A percentile compares a stretch with the other conserved stretches of the same genome.
Conservation (phyloP, 2,329 filamentous ascomycete species). For the Colletotrichum paranaense region DNA sequence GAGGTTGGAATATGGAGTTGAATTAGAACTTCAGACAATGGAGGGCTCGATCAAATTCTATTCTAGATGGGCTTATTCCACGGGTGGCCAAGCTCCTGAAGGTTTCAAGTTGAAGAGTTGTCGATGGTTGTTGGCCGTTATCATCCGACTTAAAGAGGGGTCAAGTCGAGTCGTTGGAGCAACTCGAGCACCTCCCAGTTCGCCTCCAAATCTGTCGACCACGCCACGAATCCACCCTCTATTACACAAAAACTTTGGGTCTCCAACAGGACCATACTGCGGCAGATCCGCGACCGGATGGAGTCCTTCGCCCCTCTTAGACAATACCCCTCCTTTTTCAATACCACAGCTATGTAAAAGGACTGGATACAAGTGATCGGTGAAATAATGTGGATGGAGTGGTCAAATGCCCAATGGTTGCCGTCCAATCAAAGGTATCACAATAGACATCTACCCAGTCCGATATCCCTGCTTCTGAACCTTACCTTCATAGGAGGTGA, state of each 20-base stretch:
- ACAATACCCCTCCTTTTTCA: not conserved
- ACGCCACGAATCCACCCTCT: not conserved
- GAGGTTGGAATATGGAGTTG: not conserved
- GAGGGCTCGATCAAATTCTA: not conserved
- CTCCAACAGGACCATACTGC: not conserved
- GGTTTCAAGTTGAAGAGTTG: not conserved
- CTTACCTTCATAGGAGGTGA: not conserved
- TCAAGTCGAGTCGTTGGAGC: not conserved
- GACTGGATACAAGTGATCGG: not conserved
- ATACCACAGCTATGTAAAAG: not conserved
- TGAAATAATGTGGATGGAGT: not conserved
- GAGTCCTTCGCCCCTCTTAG: not conserved
- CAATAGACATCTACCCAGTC: not conserved
- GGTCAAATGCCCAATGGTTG: not conserved
- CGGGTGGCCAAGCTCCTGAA: not conserved
- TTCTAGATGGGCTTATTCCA: not conserved
- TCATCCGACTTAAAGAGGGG: not conserved
- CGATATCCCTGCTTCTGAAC: too few relatives aligned
- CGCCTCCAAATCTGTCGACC: not conserved
- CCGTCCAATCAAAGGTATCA: not conserved
- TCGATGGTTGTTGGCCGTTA: not conserved
- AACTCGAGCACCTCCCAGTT: not conserved
- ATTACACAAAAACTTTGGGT: not conserved
- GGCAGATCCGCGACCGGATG: not conserved
- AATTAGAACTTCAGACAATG: not conserved